phyloP scores from a whole-genome alignment of 257 asterid genomes.

The Nicotiana tomentosiformis region DNA sequence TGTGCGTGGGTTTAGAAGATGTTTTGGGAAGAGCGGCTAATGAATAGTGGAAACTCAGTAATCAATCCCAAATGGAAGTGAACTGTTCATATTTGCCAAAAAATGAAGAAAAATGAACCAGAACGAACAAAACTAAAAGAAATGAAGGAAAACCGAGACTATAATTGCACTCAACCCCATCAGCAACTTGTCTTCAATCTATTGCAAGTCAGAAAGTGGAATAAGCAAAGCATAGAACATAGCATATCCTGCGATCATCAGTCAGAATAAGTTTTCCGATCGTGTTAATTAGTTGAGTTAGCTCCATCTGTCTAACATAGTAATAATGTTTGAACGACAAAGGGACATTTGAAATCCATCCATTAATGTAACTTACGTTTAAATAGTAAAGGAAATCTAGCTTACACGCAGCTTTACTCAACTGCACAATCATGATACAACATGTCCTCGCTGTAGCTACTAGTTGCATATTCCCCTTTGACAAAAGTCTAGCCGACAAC shows the following conservation, averaged over 20 bases:
- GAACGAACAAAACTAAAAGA: too few species aligned
- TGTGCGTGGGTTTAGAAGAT: too few species aligned
- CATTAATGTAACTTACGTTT: background rate
- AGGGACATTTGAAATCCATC: background rate
- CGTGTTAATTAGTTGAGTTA: background rate
- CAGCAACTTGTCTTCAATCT: background rate
- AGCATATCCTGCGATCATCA: background rate
- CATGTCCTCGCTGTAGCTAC: background rate
- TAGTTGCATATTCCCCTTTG: background rate
- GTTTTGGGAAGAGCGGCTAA: too few species aligned
- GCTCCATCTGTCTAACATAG: background rate
- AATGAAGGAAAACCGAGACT: too few species aligned
- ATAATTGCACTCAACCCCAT: background rate
- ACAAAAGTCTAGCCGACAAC: background rate
- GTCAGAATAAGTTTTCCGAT: background rate
- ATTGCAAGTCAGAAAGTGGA: background rate
- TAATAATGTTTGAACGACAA: background rate
- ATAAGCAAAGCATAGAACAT: background rate
- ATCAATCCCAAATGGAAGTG: background rate
- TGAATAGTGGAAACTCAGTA: too few species aligned
- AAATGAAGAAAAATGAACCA: too few species aligned
- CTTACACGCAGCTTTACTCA: slow-evolving; percentile 10
- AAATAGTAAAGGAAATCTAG: background rate
- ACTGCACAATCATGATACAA: background rate
- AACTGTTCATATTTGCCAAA: background rate